These are phyloP conservation scores for Nicotiana attenuata DNA, from an alignment of 257 asterid species.

Conservation along the genomic window DNA sequence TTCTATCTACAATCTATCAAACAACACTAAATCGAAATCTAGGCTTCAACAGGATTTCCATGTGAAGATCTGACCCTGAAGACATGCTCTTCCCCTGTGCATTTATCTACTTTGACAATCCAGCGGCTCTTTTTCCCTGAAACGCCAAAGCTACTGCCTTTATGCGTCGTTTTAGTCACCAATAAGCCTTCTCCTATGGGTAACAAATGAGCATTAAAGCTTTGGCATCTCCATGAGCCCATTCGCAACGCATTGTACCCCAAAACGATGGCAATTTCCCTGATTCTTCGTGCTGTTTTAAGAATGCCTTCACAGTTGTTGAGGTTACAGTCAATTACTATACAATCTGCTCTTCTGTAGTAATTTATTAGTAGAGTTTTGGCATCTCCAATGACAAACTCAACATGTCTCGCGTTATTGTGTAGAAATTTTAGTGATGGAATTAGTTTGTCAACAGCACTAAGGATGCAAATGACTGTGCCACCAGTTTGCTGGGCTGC, in stretches of 20 bases:
- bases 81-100: slow-evolving; percentile 68
- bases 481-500: slow-evolving; percentile 82
- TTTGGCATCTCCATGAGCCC: slow-evolving; percentile 29
- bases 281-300: neutral
- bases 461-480: slow-evolving; percentile 45
- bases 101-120: slow-evolving; percentile 33
- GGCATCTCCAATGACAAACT: slow-evolving; percentile 48
- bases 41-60: neutral
- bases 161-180: slow-evolving; percentile 19
- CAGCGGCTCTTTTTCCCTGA: neutral
- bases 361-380: slow-evolving; percentile 20
- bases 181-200: slow-evolving; percentile 64
- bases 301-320: slow-evolving; percentile 37
- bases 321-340: slow-evolving; percentile 52
- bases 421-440: slow-evolving; percentile 21
- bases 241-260: slow-evolving; percentile 59
- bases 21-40: neutral
- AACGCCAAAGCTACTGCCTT: neutral
- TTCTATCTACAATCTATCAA: neutral
- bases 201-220: slow-evolving; percentile 38
- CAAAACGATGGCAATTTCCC: slow-evolving; percentile 22
- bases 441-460: slow-evolving; percentile 13
- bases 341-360: slow-evolving; percentile 44
- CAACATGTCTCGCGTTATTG: slow-evolving; percentile 18
- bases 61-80: slow-evolving; percentile 41